phyloP scores from a whole-genome alignment of 441 rosid genomes.

The Aquilaria agallochum region DNA sequence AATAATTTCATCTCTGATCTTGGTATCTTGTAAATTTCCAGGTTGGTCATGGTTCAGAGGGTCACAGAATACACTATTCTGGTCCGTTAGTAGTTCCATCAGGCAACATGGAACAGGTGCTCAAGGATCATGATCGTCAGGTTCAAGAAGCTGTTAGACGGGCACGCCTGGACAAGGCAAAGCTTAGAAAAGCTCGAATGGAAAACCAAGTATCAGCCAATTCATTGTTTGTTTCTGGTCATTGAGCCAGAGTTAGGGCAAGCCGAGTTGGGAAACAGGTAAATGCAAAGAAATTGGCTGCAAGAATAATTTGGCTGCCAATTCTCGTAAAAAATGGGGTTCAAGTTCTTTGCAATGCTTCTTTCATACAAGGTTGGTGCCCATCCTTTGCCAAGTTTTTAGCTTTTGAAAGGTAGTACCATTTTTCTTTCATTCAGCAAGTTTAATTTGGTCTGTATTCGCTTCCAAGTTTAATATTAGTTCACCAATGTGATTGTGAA shows the following conservation, averaged over 20 bases:
- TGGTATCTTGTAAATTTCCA: constrained; percentile 15
- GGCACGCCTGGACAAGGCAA: constrained; percentile 84
- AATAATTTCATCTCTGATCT: too few species aligned
- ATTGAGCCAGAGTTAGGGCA: constrained; percentile 27
- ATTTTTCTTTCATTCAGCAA: constrained; percentile 15
- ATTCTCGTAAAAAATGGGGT: constrained; percentile 15
- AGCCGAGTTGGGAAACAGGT: constrained; percentile 12
- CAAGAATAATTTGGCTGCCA: constrained; percentile 15
- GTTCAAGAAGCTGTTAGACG: constrained; percentile 91
- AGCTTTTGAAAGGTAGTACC: constrained; percentile 18
- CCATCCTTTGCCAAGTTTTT: constrained; percentile 23
- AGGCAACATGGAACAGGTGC: constrained; percentile 84
- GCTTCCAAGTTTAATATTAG: too few species aligned
- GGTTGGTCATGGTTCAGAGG: constrained; percentile 91
- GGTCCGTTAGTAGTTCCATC: constrained; percentile 82
- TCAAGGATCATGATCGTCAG: constrained; percentile 92
- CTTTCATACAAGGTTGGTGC: constrained; percentile 20
- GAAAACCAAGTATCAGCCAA: constrained; percentile 51
- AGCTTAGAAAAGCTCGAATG: constrained; percentile 58
- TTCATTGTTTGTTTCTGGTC: constrained; percentile 71
- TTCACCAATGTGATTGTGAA: background rate
- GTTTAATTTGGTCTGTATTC: constrained; percentile 13
- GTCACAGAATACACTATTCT: constrained; percentile 83
- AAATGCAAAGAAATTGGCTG: constrained; percentile 8
- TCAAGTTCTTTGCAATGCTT: constrained; percentile 15